A percentile compares a stretch with the other conserved stretches of the same genome.
Evolutionary conservation across 2,329 filamentous ascomycete genomes (phyloP).

Genomic region (Epichloe uncinata): DNA sequence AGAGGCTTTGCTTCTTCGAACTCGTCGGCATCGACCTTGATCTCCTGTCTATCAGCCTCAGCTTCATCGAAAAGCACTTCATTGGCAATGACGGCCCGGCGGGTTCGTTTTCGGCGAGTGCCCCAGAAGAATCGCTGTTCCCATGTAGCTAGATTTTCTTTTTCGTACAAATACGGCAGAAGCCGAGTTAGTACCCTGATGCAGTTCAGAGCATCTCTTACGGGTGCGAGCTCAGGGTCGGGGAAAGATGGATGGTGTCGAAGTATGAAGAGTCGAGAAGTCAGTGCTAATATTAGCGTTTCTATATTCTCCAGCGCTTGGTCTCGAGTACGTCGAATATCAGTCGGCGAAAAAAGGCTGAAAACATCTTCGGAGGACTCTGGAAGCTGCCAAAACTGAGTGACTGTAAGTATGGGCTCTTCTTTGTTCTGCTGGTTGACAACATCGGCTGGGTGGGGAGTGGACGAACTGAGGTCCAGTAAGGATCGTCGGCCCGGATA

Average conservation of each 20-base stretch:
- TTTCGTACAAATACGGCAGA: conserved; percentile 84
- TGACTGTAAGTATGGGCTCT: neutral
- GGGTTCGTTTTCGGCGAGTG: conserved; percentile 56
- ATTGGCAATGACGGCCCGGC: conserved; percentile 49
- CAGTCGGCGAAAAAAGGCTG: conserved; percentile 86
- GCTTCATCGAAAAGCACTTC: conserved; percentile 80
- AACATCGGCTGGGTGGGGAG: neutral
- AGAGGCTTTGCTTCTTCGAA: conserved; percentile 77
- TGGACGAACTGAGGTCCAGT: conserved; percentile 76
- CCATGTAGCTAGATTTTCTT: conserved; percentile 70
- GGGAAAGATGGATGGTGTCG: conserved; percentile 87
- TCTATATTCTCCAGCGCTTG: conserved; percentile 77
- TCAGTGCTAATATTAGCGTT: conserved; percentile 71
- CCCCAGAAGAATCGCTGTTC: conserved; percentile 92
- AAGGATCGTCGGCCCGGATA: conserved; percentile 77
- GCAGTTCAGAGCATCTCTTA: conserved; percentile 87
- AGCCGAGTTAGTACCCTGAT: conserved; percentile 81
- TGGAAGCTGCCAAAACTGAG: conserved; percentile 90
- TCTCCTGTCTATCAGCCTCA: conserved; percentile 37
- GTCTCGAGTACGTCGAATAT: conserved; percentile 81
- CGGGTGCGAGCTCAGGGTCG: conserved; percentile 69
- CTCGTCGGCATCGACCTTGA: conserved; percentile 38
- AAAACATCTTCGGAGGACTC: conserved; percentile 95
- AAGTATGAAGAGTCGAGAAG: conserved; percentile 68
- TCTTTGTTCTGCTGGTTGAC: neutral